Base-by-base conservation (phyloP, 2,329 filamentous ascomycete species). In the Bipolaris bicolor region DNA sequence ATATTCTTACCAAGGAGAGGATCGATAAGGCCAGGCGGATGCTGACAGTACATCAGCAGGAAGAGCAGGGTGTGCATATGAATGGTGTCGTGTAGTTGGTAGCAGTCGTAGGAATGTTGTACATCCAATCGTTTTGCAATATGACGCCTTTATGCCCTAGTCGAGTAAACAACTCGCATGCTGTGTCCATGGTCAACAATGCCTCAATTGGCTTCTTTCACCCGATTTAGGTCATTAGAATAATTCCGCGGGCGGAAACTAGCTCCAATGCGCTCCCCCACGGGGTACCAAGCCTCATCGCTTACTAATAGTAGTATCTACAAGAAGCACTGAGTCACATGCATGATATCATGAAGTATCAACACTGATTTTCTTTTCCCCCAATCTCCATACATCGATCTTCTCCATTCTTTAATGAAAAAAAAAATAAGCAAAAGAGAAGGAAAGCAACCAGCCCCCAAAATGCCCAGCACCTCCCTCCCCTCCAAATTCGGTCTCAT, bases 1-100 rank as follows among this genome's bases (percentile, higher is more conserved):
- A 79, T 58, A 34, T 79, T 1, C 63, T 79, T 52, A 74, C 70
- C 1, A 62, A 71, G 52, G 73, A 78, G 51, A 67, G 76, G 50
- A 68, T 78, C 11, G 60, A 62, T 9, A 64, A 62, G 45, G 73
- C 71, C 26, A 68, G 73, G 44, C 33, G 43, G 16, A 61, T 68
- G 55, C 67, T 73, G 11, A 76, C 73, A 1, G 74, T 78, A n/a
- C 64, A 63, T 50, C 68, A 71, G 43, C 72, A 75, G 56, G 74
- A 77, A 40, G 49, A 58, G 34, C 49, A 52, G 43, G 72, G 72
- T 7, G 52, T 69, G 10, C 66, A 64, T 51, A 66, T 73, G 62
- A 69, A 63, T 15, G 63, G 68, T 18, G 50, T 73, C 18, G 65
- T 73, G 10, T 73, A 65, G 52, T 45, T 50, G 7, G 0, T 49